phyloP scores from a whole-genome alignment of 1,284 basidiomycete genomes.

The Neolentinus lepideus region DNA sequence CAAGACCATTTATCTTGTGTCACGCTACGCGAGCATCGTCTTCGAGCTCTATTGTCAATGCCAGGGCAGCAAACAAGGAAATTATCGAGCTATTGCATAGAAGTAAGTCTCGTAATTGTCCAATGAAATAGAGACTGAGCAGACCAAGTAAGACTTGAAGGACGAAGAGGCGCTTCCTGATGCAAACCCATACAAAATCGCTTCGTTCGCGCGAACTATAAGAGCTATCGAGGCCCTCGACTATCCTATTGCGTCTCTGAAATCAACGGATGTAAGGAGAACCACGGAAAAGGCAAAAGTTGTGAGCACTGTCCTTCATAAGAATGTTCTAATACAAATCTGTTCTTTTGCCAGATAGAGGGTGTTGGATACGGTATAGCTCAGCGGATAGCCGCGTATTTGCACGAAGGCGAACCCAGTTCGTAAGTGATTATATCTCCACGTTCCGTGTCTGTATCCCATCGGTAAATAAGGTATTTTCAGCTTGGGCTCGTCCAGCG shows the following conservation, averaged over 20 bases:
- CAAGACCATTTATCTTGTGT: no score
- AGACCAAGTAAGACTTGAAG: slow-evolving; percentile 27
- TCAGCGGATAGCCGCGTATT: slow-evolving; percentile 31
- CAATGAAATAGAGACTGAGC: background rate
- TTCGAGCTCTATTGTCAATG: background rate
- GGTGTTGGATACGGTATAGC: slow-evolving; percentile 35
- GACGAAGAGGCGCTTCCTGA: slow-evolving; percentile 27
- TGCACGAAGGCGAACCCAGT: slow-evolving; percentile 27
- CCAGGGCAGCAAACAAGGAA: slow-evolving; percentile 24
- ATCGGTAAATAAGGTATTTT: slow-evolving; percentile 8
- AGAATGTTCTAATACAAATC: slow-evolving; percentile 7
- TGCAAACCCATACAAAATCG: slow-evolving; percentile 40
- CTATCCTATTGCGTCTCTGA: slow-evolving; percentile 18
- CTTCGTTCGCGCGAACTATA: slow-evolving; percentile 42
- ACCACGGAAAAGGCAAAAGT: slow-evolving; percentile 29
- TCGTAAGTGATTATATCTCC: slow-evolving; percentile 19
- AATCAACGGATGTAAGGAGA: slow-evolving; percentile 27
- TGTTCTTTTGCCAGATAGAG: slow-evolving; percentile 23
- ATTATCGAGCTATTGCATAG: slow-evolving; percentile 33
- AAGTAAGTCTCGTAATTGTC: slow-evolving; percentile 23
- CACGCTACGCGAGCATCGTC: background rate
- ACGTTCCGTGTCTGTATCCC: slow-evolving; percentile 4
- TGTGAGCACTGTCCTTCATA: slow-evolving; percentile 12
- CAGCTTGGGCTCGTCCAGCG: background rate
- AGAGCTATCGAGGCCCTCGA: slow-evolving; percentile 27